Percentiles rank a stretch among this genome's conserved stretches.
Conservation (phyloP, 2,329 filamentous ascomycete genomes). For the Xenoacremonium recifei region DNA sequence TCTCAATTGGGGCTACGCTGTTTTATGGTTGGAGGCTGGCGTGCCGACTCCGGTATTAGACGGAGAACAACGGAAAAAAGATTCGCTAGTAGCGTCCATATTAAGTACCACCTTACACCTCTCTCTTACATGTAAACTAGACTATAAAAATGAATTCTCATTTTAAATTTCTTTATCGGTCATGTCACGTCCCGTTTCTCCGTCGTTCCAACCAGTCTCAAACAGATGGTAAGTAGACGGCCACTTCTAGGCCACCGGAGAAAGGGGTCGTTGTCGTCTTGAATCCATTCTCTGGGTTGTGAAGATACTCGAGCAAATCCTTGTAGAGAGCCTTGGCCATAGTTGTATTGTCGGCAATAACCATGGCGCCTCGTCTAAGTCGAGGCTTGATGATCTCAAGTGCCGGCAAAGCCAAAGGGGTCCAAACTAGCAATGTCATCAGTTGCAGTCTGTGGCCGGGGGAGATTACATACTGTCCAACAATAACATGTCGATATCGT, state of each 20-base stretch:
- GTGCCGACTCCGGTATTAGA: constrained; percentile 18
- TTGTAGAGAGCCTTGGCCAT: constrained; percentile 39
- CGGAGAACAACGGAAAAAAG: no score
- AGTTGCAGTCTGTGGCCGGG: background rate
- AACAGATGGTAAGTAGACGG: constrained; percentile 19
- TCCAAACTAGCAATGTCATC: constrained; percentile 54
- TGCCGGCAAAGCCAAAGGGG: constrained; percentile 52
- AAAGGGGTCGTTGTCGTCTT: constrained; percentile 36
- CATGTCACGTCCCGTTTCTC: no score
- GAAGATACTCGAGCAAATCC: constrained; percentile 47
- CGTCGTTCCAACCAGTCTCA: constrained; percentile 26
- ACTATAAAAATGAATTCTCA: no score
- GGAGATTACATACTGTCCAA: constrained; percentile 56
- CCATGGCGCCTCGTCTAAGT: constrained; percentile 44
- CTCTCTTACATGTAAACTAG: no score
- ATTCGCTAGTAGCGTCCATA: no score
- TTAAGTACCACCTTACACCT: no score
- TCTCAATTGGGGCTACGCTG: constrained; percentile 30
- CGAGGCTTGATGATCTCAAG: constrained; percentile 47
- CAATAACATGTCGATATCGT: constrained; percentile 55
- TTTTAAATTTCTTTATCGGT: no score
- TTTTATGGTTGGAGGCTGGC: constrained; percentile 30
- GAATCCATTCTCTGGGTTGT: constrained; percentile 47
- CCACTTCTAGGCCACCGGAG: constrained; percentile 30
- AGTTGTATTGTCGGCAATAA: constrained; percentile 50